A percentile compares a stretch with the other conserved stretches of the same genome.
Conservation (phyloP, 148 eudicot genomes). For the Cornus kousa region DNA sequence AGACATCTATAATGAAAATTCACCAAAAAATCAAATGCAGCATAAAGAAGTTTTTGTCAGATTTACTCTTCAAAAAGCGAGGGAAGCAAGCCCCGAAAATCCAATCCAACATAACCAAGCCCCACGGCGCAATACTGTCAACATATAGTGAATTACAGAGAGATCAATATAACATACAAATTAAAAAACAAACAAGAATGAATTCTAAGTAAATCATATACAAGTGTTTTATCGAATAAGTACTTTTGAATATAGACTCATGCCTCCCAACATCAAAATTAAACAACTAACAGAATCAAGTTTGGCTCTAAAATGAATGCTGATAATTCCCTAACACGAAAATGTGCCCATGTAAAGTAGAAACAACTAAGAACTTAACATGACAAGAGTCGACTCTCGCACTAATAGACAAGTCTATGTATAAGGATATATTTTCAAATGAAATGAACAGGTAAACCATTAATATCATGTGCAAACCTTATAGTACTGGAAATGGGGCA, state of each 20-base stretch:
- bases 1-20: constrained; percentile 13
- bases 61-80: constrained; percentile 94
- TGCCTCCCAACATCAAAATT: not conserved
- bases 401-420: not conserved
- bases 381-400: not conserved
- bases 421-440: not conserved
- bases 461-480: not conserved
- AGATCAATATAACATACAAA: not conserved
- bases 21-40: not conserved
- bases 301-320: not conserved
- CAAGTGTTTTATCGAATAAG: not conserved
- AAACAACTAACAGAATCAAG: not conserved
- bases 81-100: constrained; percentile 97
- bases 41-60: not conserved
- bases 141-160: constrained; percentile 10
- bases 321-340: not conserved
- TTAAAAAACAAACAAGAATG: not conserved
- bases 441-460: not conserved
- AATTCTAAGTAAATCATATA: not conserved
- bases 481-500: not conserved
- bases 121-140: constrained; percentile 95
- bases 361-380: not conserved
- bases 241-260: not conserved
- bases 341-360: not conserved
- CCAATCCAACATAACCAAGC: constrained; percentile 98